phyloP scores from a whole-genome alignment of 169 alveolate genomes.

The Cryptosporidium canis region DNA sequence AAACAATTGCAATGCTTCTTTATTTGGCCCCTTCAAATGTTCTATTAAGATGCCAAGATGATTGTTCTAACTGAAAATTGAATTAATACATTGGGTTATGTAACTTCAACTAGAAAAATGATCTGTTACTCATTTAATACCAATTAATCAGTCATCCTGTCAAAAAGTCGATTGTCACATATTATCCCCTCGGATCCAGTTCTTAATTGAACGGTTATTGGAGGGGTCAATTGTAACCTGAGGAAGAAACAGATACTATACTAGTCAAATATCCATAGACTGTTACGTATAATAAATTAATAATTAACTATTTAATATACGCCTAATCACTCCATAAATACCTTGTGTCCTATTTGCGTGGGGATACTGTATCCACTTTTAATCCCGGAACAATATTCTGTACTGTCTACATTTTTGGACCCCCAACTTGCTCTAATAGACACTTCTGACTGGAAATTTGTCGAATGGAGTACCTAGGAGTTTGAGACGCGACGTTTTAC shows the following conservation, averaged over 20 bases:
- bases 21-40: not conserved
- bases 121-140: conserved; percentile 50
- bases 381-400: conserved; percentile 18
- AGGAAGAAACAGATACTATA: conserved; percentile 73
- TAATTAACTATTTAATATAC: conserved; percentile 8
- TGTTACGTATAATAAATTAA: conserved; percentile 31
- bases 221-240: conserved; percentile 74
- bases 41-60: not conserved
- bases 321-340: conserved; percentile 64
- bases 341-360: conserved; percentile 58
- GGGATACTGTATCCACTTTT: conserved; percentile 72
- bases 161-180: conserved; percentile 72
- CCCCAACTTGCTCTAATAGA: conserved; percentile 30
- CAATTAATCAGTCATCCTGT: conserved; percentile 72
- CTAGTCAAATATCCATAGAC: conserved; percentile 74
- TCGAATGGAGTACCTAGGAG: conserved; percentile 41
- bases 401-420: conserved; percentile 50
- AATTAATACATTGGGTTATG: conserved; percentile 35
- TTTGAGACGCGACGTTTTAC: conserved; percentile 64
- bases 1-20: conserved; percentile 32
- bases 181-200: conserved; percentile 64
- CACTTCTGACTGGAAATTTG: conserved; percentile 72
- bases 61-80: conserved; percentile 3
- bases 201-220: conserved; percentile 31
- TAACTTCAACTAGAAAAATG: conserved; percentile 42